A percentile compares a stretch with the other conserved stretches of the same genome.
Conservation (phyloP, 2,329 filamentous ascomycete genomes). For the Pseudogymnoascus sp. region DNA sequence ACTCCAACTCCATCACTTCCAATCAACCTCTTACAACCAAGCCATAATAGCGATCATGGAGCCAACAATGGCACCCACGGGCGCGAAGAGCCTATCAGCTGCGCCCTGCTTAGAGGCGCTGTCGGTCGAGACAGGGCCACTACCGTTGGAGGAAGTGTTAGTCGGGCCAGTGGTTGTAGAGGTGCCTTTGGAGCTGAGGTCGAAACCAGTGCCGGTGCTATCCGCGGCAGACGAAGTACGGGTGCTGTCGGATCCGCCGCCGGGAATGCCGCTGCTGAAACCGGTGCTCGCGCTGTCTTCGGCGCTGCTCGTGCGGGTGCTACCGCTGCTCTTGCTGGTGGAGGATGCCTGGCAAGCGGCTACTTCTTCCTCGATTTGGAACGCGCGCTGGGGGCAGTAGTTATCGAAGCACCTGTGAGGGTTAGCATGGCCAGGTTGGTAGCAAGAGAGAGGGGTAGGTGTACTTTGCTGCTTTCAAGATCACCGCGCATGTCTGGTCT, state of each 20-base stretch:
- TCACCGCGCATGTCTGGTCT: not conserved
- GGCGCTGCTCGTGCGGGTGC: not conserved
- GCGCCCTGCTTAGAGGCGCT: not conserved
- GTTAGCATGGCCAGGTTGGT: not conserved
- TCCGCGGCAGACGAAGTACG: not conserved
- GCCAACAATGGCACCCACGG: not conserved
- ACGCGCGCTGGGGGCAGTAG: not conserved
- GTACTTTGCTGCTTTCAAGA: not conserved
- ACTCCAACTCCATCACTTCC: not conserved
- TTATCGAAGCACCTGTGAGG: not conserved
- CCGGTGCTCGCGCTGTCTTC: not conserved
- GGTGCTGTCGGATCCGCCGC: not conserved
- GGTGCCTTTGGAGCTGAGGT: not conserved
- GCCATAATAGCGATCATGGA: not conserved
- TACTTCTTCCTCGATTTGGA: not conserved
- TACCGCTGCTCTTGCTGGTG: not conserved
- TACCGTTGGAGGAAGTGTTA: not conserved
- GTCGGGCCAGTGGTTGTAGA: not conserved
- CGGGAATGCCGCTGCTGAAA: not conserved
- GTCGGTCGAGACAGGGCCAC: not conserved
- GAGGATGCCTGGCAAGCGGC: not conserved
- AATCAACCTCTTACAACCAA: not conserved
- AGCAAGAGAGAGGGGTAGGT: not conserved
- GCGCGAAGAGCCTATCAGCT: not conserved
- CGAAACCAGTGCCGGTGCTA: not conserved